Percentiles rank a stretch among this genome's conserved stretches.
Evolutionary conservation across 2,329 filamentous ascomycete species (phyloP).

Genomic region (Stagonosporopsis cucurbitacearum): DNA sequence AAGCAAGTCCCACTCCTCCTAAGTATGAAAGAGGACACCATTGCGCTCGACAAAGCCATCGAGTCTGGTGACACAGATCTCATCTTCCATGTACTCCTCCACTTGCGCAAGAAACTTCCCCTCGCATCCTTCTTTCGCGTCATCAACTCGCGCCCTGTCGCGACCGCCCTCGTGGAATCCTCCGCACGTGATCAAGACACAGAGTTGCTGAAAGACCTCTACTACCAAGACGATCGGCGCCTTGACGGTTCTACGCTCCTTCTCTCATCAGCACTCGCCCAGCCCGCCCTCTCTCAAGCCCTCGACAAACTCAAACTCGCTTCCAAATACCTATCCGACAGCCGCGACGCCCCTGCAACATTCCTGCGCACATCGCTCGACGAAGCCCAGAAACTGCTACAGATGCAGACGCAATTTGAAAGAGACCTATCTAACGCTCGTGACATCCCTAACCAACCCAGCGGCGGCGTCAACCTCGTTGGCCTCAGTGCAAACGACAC

Average conservation of each 20-base stretch:
- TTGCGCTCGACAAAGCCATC: conserved; percentile 94
- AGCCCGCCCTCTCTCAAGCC: conserved; percentile 71
- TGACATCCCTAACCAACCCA: conserved; percentile 46
- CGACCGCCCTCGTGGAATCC: conserved; percentile 87
- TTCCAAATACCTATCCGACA: conserved; percentile 80
- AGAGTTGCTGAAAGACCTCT: conserved; percentile 88
- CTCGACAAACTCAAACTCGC: conserved; percentile 89
- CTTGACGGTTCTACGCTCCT: conserved; percentile 88
- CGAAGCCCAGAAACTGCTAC: conserved; percentile 79
- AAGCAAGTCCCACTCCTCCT: conserved; percentile 92
- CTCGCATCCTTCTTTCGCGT: conserved; percentile 90
- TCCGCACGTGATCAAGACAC: conserved; percentile 80
- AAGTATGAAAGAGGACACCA: conserved; percentile 93
- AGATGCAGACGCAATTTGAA: conserved; percentile 86
- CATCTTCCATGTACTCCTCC: conserved; percentile 84
- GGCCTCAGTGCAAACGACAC: conserved; percentile 91
- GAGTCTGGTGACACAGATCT: conserved; percentile 95
- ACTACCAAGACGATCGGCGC: conserved; percentile 94
- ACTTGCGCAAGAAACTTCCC: conserved; percentile 88
- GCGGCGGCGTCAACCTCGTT: conserved; percentile 65
- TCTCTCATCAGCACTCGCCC: conserved; percentile 79
- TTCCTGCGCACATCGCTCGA: conserved; percentile 78
- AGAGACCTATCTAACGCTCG: conserved; percentile 71
- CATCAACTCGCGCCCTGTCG: conserved; percentile 83
- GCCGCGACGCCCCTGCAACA: conserved; percentile 73